Evolutionary conservation across 192 early-diverging fungal genomes (phyloP), one percentile per base, ranked within the genome.

Genomic region (Coemansia sp.): DNA sequence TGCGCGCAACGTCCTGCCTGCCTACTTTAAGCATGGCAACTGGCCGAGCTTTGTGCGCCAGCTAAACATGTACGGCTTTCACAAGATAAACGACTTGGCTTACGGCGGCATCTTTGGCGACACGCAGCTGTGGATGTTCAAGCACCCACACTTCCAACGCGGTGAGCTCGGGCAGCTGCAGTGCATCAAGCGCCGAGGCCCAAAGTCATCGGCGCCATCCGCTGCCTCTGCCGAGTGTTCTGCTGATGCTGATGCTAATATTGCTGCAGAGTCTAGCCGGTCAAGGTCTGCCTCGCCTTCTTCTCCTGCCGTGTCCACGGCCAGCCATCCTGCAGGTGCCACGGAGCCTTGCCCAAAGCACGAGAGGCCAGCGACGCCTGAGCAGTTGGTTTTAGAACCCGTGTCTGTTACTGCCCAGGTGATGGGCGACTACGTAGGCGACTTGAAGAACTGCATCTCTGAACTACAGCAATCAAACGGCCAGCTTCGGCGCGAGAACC

Each of bases 11-110:
- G 82, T 94, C 0, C 76, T 94, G 40, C 93, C 93, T 21, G 83
- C 84, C 50, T 90, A 91, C 68, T 95, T 93, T 63, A 93, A 93
- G 70, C 93, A 95, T 63, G 89, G 87, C 65, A 92, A 93, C 80
- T 93, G 90, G 87, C 87, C 90, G 58, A 92, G 90, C 81, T 93
- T 93, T 84, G 91, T 93, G 41, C 82, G 91, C n/a, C n/a, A n/a
- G n/a, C n/a, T n/a, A n/a, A n/a, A n/a, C n/a, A n/a, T n/a, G n/a
- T n/a, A n/a, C n/a, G 35, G 76, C 32, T 72, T 74, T 62, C 68
- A 81, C 63, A 72, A 71, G 53, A 77, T 77, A 42, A 77, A 59
- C 56, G 74, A 76, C 64, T 54, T 74, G 36, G 71, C 67, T 12
- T 73, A 76, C 41, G 74, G 65, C 58, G 68, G 65, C 18, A 48